Base-by-base conservation (phyloP, 1,139 yeast genomes). In the Nakaseomyces bracarensis region DNA sequence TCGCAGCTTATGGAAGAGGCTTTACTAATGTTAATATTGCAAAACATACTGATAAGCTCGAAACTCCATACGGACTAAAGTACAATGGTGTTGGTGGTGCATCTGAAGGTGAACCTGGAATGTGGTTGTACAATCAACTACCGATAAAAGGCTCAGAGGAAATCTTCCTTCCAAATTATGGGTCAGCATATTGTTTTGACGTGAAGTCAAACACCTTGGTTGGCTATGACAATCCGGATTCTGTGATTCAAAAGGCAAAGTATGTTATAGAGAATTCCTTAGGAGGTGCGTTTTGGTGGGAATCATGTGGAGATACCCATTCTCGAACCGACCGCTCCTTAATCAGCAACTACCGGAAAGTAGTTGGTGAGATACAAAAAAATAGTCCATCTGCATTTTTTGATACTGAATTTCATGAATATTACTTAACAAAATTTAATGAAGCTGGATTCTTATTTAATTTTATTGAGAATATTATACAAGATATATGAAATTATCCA, bases 201-300 rank as follows among this genome's bases (percentile, higher is more conserved):
- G 43, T 61, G 0, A 46, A 51, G 1, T 53, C 58, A 0, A 57
- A 63, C 19, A 63, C 68, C 0, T 66, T 85, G 38, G 70, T 82
- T 3, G 70, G 74, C 1, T 89, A 82, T 60, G 98, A 91, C 57
- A 81, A 75, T 49, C 66, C 66, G 0, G 67, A 69, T 9, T 71
- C 82, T 1, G 74, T 74, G 1, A 55, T 61, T 8, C 55, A 58
- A 21, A 91, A 91, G 58, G 89, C 87, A 0, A 55, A 65, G 23
- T 87, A 75, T 52, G 75, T 80, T 7, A 52, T 49, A 21, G 54
- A 63, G 37, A 64, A 67, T 5, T 54, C 65, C 0, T 65, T 86
- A 8, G 94, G 81, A 0, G 97, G 97, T 1, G 95, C 85, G 0
- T 79, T 91, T 78, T 87, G 86, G 81, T 91, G 97, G 97, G 96